Base-by-base conservation (phyloP, 768 basidiomycete genomes). In the Phanerochaete sordida region DNA sequence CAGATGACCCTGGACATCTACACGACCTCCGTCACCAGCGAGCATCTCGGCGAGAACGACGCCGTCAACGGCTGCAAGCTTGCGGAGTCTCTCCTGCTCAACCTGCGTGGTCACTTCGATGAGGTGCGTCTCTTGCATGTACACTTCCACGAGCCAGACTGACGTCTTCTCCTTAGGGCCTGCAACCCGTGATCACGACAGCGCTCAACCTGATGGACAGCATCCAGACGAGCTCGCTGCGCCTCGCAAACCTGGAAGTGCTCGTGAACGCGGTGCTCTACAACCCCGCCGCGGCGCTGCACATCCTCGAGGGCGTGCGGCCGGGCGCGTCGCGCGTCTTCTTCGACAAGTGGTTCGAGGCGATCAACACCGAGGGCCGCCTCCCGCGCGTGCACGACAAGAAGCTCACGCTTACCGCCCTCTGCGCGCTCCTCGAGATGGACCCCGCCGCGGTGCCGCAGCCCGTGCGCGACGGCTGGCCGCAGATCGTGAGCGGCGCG, bases 361-460 rank as follows among this genome's bases (percentile, higher is more conserved):
- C 84, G 12, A 89, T 93, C 72, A 85, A 85, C 59, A 68, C 64
- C 37, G 76, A 80, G 31, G 76, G 71, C 26, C 81, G 79, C 50
- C 80, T 94, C 35, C 90, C 91, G 13, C 84, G 93, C 21, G 92
- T 96, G 46, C 93, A 96, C 69, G 93, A 95, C 75, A 93, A 94
- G 81, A 93, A 89, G 73, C 76, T 95, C 59, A 84, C 83, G 65
- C 84, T 95, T 58, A 70, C 91, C 59, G 85, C 93, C 11, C 71
- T 95, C 58, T 90, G 87, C 62, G 84, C 86, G 47, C 74, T 95
- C 60, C 76, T 96, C 68, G 91, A 93, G 73, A 75, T 92, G 72
- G 77, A 85, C 13, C 80, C 82, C 1, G 70, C 71, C 9, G 69
- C 68, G 50, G 79, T 91, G 35, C 91, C 89, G 2, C 79, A 79